Conservation (phyloP, 352 stramenopile genomes). For the Globisporangium carolinianum region DNA sequence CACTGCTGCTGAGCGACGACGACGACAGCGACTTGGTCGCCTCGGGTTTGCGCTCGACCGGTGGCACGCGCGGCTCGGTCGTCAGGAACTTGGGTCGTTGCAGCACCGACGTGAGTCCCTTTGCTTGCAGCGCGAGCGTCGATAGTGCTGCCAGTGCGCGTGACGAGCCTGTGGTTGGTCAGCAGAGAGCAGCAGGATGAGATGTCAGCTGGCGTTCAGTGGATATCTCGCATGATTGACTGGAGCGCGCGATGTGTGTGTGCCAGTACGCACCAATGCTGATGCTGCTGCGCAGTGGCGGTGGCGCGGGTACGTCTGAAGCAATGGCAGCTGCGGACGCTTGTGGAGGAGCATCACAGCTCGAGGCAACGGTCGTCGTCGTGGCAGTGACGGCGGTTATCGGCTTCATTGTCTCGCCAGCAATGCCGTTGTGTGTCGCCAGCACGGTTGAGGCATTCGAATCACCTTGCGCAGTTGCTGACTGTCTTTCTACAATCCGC, state of each 20-base stretch:
- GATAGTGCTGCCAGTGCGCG: constrained; percentile 11
- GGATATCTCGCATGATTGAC: background rate
- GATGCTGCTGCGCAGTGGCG: background rate
- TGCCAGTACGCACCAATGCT: background rate
- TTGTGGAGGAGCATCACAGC: background rate
- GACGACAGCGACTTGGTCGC: constrained; percentile 8
- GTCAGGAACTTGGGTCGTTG: constrained; percentile 13
- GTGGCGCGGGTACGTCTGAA: background rate
- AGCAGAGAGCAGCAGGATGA: background rate
- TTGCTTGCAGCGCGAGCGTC: constrained; percentile 11
- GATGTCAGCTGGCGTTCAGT: background rate
- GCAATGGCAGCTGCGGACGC: background rate
- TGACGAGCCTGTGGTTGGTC: background rate
- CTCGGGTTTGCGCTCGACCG: constrained; percentile 1
- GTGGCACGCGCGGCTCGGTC: background rate
- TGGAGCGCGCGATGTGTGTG: background rate
- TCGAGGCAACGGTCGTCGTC: no score
- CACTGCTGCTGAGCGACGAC: constrained; percentile 4
- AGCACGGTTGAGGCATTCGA: no score
- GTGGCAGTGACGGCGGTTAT: background rate
- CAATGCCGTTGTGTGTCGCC: background rate
- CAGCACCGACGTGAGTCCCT: constrained; percentile 11
- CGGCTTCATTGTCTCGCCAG: background rate
- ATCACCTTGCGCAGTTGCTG: no score
- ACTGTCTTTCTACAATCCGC: no score